A percentile compares a stretch with the other conserved stretches of the same genome.
Conservation (phyloP, 2,329 filamentous ascomycete species). For the Tolypocladium pustulatum region DNA sequence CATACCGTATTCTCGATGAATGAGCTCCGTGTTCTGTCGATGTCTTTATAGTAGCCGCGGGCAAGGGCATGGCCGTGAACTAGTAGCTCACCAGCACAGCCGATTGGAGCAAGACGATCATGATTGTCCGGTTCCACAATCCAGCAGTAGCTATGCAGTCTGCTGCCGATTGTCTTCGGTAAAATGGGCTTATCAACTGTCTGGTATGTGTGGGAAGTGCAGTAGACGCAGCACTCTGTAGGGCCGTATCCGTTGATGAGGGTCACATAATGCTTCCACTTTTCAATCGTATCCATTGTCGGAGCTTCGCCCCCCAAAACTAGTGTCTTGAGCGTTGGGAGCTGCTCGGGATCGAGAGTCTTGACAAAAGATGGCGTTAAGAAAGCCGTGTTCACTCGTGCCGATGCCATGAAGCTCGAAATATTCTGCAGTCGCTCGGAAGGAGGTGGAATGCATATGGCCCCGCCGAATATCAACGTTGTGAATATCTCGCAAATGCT, state of each 20-base stretch:
- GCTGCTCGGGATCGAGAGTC: neutral
- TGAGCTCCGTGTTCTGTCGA: neutral
- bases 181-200: neutral
- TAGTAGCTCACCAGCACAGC: slow-evolving; percentile 5
- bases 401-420: neutral
- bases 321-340: slow-evolving; percentile 1
- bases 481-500: slow-evolving; percentile 4
- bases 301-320: slow-evolving; percentile 5
- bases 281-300: neutral
- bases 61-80: slow-evolving; percentile 4
- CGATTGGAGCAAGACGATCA: slow-evolving; percentile 1
- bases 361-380: slow-evolving; percentile 3
- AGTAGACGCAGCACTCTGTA: slow-evolving; percentile 1
- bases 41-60: slow-evolving; percentile 3
- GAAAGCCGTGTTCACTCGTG: neutral
- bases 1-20: neutral
- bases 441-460: slow-evolving; percentile 4
- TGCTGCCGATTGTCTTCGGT: slow-evolving; percentile 1
- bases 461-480: slow-evolving; percentile 2
- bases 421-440: neutral
- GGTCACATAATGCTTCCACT: slow-evolving; percentile 2
- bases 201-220: slow-evolving; percentile 1
- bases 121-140: slow-evolving; percentile 2
- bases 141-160: slow-evolving; percentile 1
- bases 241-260: slow-evolving; percentile 8